Evolutionary conservation across 352 stramenopile genomes (phyloP).

Genomic region (Globisporangium recalcitrans): DNA sequence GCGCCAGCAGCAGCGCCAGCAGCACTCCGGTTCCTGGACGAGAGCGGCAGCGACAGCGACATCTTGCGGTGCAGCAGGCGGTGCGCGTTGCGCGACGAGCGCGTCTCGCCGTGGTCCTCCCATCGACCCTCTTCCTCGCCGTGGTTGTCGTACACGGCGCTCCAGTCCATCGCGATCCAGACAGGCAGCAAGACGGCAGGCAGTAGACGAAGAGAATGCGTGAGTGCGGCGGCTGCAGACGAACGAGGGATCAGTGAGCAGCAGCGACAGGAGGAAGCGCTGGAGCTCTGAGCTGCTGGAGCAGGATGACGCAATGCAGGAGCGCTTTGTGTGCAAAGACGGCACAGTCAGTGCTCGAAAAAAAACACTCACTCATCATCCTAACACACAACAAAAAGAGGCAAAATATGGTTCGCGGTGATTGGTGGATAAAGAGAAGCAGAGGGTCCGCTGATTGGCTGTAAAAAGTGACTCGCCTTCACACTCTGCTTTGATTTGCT

Average conservation of each 20-base stretch:
- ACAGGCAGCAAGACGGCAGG: too few relatives aligned
- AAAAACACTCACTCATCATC: not conserved
- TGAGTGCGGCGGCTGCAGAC: not conserved
- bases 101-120: constrained; percentile 69
- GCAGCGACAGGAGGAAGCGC: too few relatives aligned
- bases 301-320: constrained; percentile 7
- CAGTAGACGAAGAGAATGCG: not conserved
- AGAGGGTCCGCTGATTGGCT: not conserved
- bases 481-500: not conserved
- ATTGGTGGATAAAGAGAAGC: not conserved
- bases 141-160: constrained; percentile 67
- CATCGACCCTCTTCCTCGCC: constrained; percentile 56
- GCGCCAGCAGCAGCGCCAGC: constrained; percentile 1
- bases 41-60: constrained; percentile 36
- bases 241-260: not conserved
- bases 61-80: constrained; percentile 57
- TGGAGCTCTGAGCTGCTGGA: not conserved
- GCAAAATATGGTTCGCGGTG: not conserved
- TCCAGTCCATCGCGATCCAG: constrained; percentile 59
- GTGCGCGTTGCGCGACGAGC: constrained; percentile 63
- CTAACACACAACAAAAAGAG: too few relatives aligned
- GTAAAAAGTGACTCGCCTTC: not conserved
- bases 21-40: not conserved
- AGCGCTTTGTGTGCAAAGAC: not conserved
- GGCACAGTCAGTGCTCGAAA: too few relatives aligned